Percentiles rank a stretch among this genome's conserved stretches.
Conservation (phyloP, 2,329 filamentous ascomycete species). For the Arthrinium phaeospermum region DNA sequence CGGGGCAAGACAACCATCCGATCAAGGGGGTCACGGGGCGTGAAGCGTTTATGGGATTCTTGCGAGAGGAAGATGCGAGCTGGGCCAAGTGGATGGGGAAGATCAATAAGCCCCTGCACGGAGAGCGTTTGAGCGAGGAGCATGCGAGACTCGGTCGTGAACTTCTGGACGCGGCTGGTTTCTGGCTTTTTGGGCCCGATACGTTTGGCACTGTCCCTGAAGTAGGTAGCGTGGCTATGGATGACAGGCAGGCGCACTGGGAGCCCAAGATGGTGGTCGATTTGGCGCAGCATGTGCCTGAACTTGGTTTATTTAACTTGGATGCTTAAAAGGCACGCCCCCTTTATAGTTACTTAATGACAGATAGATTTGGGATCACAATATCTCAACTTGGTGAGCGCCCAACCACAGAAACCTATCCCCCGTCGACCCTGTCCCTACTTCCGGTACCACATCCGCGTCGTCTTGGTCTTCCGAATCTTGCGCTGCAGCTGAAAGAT, state of each 20-base stretch:
- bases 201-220: not conserved
- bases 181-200: not conserved
- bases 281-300: not conserved
- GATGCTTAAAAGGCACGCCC: not conserved
- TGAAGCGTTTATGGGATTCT: not conserved
- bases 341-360: too few species aligned
- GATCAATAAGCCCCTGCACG: not conserved
- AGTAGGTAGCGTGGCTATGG: not conserved
- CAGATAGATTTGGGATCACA: too few species aligned
- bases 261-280: not conserved
- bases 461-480: conserved; percentile 67
- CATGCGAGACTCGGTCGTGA: not conserved
- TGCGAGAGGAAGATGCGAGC: not conserved
- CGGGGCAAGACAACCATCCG: too few species aligned
- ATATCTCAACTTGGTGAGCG: too few species aligned
- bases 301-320: not conserved
- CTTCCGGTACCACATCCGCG: conserved; percentile 64
- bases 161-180: not conserved
- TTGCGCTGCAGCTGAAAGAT: conserved; percentile 80
- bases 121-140: not conserved
- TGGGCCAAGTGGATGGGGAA: not conserved
- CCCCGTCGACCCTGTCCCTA: too few species aligned
- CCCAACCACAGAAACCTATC: too few species aligned
- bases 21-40: not conserved
- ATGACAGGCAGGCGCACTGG: not conserved